Conservation (phyloP, 148 eudicot species). For the Spergularia bocconei region DNA sequence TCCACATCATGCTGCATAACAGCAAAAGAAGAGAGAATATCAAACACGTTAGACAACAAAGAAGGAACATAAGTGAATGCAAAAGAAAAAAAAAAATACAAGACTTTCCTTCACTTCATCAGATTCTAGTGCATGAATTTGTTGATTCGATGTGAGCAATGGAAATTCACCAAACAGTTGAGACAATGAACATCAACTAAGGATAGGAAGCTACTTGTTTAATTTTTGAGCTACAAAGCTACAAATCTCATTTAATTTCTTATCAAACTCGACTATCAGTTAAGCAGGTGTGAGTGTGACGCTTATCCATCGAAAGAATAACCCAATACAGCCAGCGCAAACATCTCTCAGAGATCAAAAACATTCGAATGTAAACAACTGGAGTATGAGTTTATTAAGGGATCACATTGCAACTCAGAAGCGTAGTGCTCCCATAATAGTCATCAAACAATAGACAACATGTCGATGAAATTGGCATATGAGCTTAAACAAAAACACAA, state of each 20-base stretch:
- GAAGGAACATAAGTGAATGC: neutral
- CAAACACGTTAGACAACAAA: neutral
- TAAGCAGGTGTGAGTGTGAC: neutral
- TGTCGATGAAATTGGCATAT: neutral
- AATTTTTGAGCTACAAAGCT: neutral
- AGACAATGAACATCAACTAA: neutral
- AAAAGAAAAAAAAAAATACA: neutral
- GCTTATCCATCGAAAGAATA: neutral
- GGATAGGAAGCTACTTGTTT: neutral
- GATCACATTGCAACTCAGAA: neutral
- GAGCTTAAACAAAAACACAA: neutral
- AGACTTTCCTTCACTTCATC: too few species aligned
- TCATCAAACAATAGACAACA: neutral
- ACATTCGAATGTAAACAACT: neutral
- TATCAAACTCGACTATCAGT: neutral
- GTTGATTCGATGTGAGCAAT: too few species aligned
- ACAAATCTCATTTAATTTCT: neutral
- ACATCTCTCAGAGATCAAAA: neutral
- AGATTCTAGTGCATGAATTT: too few species aligned
- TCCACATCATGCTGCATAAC: slow-evolving; percentile 81
- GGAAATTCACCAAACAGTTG: neutral
- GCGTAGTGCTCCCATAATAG: neutral
- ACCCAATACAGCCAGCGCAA: neutral
- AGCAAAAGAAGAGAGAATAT: neutral
- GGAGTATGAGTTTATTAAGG: neutral